Conservation (phyloP, 140 eudicot genomes). For the Flaveria floridana region DNA sequence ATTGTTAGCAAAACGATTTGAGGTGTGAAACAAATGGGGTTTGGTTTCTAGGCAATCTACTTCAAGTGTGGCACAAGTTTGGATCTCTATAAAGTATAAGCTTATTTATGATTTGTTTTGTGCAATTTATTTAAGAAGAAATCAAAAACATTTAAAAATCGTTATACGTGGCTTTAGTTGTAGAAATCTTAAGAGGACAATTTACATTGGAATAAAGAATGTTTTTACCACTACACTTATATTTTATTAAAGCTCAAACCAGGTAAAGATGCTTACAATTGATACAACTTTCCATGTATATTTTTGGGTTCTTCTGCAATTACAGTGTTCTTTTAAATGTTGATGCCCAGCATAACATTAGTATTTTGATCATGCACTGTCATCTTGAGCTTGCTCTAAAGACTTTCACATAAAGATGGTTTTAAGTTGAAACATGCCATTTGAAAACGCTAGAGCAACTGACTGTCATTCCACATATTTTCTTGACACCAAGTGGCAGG, state of each 20-base stretch:
- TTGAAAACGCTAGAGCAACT: background rate
- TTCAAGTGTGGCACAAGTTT: too few species aligned
- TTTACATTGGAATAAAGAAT: background rate
- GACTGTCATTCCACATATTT: background rate
- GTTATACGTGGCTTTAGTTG: background rate
- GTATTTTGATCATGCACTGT: background rate
- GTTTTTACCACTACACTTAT: background rate
- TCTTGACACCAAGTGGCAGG: background rate
- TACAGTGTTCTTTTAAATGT: background rate
- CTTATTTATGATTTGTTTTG: too few species aligned
- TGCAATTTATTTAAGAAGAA: background rate
- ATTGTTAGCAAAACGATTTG: background rate
- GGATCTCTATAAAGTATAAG: too few species aligned
- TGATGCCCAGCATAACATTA: background rate
- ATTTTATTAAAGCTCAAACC: background rate
- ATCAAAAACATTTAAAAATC: background rate
- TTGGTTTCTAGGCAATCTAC: background rate
- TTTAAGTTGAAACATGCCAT: background rate
- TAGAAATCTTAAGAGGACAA: background rate
- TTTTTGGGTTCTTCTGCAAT: background rate
- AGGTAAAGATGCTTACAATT: too few species aligned
- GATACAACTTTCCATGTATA: too few species aligned
- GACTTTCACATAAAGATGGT: background rate
- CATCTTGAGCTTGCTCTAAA: background rate
- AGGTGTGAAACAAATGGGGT: slow-evolving; percentile 8